Evolutionary conservation across 495 filamentous ascomycete species (phyloP), one percentile per base, ranked within the genome.

Genomic region (Annulohypoxylon stygium): DNA sequence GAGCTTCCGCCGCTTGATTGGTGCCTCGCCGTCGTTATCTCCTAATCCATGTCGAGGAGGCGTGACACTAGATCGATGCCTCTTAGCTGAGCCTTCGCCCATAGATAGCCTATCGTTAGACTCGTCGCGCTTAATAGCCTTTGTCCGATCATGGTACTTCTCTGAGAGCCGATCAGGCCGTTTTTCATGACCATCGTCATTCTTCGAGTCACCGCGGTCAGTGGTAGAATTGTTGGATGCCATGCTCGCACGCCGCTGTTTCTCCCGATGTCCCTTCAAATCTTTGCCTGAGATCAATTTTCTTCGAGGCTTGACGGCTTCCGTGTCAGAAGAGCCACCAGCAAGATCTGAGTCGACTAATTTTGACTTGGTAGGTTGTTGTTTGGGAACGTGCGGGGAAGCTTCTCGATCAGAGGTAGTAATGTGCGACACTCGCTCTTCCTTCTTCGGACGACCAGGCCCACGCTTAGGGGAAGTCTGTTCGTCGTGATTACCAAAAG

Each of bases 21-120:
- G 83, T 33, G 75, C 81, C 83, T 91, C 83, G 82, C 85, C 76
- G 79, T 87, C 70, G 65, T 87, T 82, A 39, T 87, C 87, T 25
- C 84, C 81, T 39, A 84, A 83, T 30, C 85, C 85, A 58, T 84
- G 86, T 65, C 88, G 83, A 53, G 92, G 89, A 2, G 92, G 92
- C 3, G 90, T 92, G 12, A 84, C 86, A 74, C 92, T 93, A 60
- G 84, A 83, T 43, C 92, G 88, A 70, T 88, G 86, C 48, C 92
- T 87, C 75, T 93, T 94, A 54, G 88, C 81, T 50, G 85, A 79
- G 55, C 74, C 71, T 61, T 89, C 87, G 14, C 83, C 84, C 16
- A 77, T 82, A 55, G 81, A 82, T 37, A 87, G 71, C 39, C 86
- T 79, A 74, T 89, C 86, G 45, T 83, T 86, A 25, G 86, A 89